phyloP scores from a whole-genome alignment of 306 rosid genomes.

The Gynostemma pentaphyllum region DNA sequence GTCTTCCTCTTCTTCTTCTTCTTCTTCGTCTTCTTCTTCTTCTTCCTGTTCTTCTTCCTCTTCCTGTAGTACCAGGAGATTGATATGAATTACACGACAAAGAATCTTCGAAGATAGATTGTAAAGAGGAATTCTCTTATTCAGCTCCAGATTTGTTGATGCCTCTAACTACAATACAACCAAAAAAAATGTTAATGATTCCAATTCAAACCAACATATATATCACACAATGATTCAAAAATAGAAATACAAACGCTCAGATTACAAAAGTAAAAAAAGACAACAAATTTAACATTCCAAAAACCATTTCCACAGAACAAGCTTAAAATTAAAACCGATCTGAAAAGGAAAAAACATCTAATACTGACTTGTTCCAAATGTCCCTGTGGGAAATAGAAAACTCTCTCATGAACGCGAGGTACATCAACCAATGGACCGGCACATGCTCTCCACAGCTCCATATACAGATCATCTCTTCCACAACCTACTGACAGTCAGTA shows the following conservation, averaged over 20 bases:
- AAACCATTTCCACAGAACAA: not conserved
- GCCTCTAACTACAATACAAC: slow-evolving; percentile 83
- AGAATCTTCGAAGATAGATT: slow-evolving; percentile 83
- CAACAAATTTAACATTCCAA: not conserved
- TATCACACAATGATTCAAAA: not conserved
- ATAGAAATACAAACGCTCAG: not conserved
- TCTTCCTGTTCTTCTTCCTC: too few species aligned
- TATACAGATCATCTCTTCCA: slow-evolving; percentile 44
- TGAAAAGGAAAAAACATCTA: slow-evolving; percentile 1
- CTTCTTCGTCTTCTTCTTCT: too few species aligned
- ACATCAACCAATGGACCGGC: slow-evolving; percentile 90
- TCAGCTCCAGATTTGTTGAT: slow-evolving; percentile 72
- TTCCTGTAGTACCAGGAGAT: slow-evolving; percentile 55
- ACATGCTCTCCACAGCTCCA: slow-evolving; percentile 65
- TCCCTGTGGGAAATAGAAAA: slow-evolving; percentile 85
- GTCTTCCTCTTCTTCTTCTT: too few species aligned
- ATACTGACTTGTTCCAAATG: slow-evolving; percentile 83
- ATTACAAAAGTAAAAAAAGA: not conserved
- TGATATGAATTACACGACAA: slow-evolving; percentile 49
- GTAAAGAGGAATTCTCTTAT: slow-evolving; percentile 62
- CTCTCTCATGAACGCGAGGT: slow-evolving; percentile 53
- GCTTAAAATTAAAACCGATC: slow-evolving; percentile 14
- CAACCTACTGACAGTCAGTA: slow-evolving; percentile 17
- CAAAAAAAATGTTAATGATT: slow-evolving; percentile 2
- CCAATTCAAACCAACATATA: not conserved